These are phyloP conservation scores for Penicillium coffeae DNA, from an alignment of 495 filamentous ascomycete genomes.

Conservation along the genomic window DNA sequence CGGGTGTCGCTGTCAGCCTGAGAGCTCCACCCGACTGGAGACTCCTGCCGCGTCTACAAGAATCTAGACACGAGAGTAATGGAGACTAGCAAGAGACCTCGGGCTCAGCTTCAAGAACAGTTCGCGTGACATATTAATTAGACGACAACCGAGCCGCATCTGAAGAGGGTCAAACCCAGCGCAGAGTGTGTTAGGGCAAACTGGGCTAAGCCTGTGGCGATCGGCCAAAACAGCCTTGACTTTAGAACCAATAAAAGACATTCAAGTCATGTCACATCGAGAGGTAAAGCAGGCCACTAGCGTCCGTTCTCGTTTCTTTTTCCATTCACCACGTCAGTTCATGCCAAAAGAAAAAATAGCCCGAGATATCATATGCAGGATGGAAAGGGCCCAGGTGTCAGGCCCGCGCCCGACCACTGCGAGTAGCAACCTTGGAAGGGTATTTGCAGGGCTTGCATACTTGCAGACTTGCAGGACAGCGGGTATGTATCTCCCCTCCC, in stretches of 20 bases:
- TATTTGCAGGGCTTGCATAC: no score
- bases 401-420: background rate
- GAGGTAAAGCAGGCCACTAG: background rate
- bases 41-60: no score
- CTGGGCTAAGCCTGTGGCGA: no score
- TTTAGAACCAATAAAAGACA: background rate
- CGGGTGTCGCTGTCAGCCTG: background rate
- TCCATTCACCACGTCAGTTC: slow-evolving; percentile 11
- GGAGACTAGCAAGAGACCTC: no score
- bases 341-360: slow-evolving; percentile 7
- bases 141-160: slow-evolving; percentile 17
- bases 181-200: no score
- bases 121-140: no score
- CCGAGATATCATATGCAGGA: slow-evolving; percentile 16
- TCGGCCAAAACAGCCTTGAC: background rate
- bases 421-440: no score
- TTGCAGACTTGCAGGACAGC: no score
- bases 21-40: no score
- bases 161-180: no score
- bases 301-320: background rate
- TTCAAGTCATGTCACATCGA: slow-evolving; percentile 14
- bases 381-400: no score
- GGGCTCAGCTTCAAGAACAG: no score
- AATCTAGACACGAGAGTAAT: slow-evolving; percentile 2
- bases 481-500: background rate